phyloP scores from a whole-genome alignment of 2,329 filamentous ascomycete genomes.

The Aspergillus fischeri region DNA sequence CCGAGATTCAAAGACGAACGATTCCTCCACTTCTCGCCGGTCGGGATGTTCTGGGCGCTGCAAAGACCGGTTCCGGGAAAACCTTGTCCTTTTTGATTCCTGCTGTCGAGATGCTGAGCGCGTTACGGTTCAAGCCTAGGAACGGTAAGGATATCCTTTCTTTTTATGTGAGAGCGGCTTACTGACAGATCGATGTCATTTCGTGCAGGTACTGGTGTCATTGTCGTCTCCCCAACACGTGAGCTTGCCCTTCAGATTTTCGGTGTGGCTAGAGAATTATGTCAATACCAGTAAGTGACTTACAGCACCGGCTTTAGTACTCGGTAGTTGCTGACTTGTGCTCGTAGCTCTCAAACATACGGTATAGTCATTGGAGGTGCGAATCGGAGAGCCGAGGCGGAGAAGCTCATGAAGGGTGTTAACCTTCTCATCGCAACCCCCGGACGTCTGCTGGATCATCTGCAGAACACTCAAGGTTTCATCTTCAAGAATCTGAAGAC shows the following conservation, averaged over 20 bases:
- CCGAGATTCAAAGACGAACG: slow-evolving; percentile 81
- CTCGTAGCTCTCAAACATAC: slow-evolving; percentile 62
- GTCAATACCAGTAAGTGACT: neutral
- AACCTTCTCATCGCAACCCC: slow-evolving; percentile 94
- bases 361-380: slow-evolving; percentile 96
- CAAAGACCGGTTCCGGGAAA: slow-evolving; percentile 95
- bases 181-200: slow-evolving; percentile 5
- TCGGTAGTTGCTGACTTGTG: neutral
- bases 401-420: slow-evolving; percentile 90
- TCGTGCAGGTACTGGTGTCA: slow-evolving; percentile 68
- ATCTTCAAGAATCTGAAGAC: slow-evolving; percentile 89
- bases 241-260: slow-evolving; percentile 96
- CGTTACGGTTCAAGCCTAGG: slow-evolving; percentile 87
- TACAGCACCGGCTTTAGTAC: neutral
- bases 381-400: slow-evolving; percentile 82
- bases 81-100: slow-evolving; percentile 93
- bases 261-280: slow-evolving; percentile 74
- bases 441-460: slow-evolving; percentile 85
- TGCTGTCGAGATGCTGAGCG: slow-evolving; percentile 85
- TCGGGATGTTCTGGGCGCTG: slow-evolving; percentile 87
- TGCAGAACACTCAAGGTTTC: slow-evolving; percentile 87
- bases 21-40: slow-evolving; percentile 88
- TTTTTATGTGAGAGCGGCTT: neutral
- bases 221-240: slow-evolving; percentile 87
- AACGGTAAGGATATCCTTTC: slow-evolving; percentile 54